These are phyloP conservation scores for Oxytropis ochrocephala DNA, from an alignment of 306 rosid species.

Conservation along the genomic window DNA sequence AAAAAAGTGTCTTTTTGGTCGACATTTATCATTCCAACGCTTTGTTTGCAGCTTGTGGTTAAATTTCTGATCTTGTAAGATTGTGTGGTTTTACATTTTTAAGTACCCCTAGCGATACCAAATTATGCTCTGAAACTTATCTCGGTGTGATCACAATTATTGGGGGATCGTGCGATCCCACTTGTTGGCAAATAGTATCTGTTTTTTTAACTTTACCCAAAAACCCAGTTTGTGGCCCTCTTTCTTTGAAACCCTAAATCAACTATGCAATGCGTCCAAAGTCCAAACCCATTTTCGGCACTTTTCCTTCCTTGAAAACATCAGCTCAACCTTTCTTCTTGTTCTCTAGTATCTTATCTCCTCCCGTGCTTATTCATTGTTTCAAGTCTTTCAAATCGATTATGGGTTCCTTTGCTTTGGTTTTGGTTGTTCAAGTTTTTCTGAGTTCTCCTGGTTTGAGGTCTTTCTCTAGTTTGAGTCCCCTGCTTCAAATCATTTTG, in stretches of 20 bases:
- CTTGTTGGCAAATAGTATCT: background rate
- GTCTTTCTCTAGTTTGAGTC: background rate
- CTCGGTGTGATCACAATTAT: background rate
- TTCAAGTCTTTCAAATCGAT: background rate
- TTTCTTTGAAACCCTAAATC: background rate
- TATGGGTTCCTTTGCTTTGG: background rate
- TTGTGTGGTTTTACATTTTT: background rate
- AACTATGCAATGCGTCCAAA: background rate
- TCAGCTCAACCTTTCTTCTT: background rate
- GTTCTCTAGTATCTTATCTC: background rate
- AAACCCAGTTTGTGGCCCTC: background rate
- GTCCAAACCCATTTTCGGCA: background rate
- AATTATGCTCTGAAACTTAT: background rate
- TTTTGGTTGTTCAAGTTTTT: background rate
- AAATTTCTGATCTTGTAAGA: background rate
- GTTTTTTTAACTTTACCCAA: background rate
- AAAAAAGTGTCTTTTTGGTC: background rate
- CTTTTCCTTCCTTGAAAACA: background rate
- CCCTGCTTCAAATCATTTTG: background rate
- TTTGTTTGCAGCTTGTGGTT: background rate
- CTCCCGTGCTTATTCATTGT: background rate
- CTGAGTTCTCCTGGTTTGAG: background rate
- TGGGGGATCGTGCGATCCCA: background rate
- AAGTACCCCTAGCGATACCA: background rate
- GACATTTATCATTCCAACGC: background rate